These are phyloP conservation scores for Rhypophila decipiens DNA, from an alignment of 495 filamentous ascomycete species.

Conservation along the genomic window DNA sequence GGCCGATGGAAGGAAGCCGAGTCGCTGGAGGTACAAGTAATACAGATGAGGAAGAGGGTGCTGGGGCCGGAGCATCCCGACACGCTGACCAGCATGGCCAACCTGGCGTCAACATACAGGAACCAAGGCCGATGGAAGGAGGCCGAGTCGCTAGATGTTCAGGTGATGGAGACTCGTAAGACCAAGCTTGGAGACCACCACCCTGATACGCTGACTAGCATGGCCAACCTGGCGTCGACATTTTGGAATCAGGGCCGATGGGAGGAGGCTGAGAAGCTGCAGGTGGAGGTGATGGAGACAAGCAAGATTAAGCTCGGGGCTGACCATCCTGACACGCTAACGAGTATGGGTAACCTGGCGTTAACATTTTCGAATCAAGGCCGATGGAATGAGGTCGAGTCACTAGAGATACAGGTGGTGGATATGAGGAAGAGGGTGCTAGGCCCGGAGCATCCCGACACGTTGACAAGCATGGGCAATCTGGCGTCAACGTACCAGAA, in stretches of 20 bases:
- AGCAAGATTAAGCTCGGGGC: constrained; percentile 26
- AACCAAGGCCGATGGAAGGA: constrained; percentile 24
- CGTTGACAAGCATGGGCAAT: constrained; percentile 11
- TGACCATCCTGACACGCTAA: constrained; percentile 36
- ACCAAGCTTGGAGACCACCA: constrained; percentile 25
- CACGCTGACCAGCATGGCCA: constrained; percentile 16
- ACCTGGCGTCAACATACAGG: constrained; percentile 12
- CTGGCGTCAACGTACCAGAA: constrained; percentile 18
- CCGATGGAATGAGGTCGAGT: constrained; percentile 29
- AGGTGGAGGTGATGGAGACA: constrained; percentile 24
- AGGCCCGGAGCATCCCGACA: constrained; percentile 29
- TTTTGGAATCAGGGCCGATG: constrained; percentile 27
- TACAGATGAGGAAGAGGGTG: neutral
- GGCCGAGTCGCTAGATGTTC: neutral
- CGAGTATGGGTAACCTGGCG: constrained; percentile 36
- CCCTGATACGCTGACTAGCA: constrained; percentile 20
- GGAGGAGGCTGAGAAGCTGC: constrained; percentile 31
- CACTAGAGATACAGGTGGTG: neutral
- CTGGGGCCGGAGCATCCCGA: constrained; percentile 23
- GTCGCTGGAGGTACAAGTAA: neutral
- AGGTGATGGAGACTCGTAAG: constrained; percentile 4
- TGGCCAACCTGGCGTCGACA: constrained; percentile 12
- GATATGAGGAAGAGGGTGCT: constrained; percentile 14
- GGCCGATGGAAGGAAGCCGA: constrained; percentile 19
- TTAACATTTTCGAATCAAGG: constrained; percentile 23